Percentiles rank a stretch among this genome's conserved stretches.
Evolutionary conservation across 306 rosid genomes (phyloP).

Genomic region (Lathyrus tuberosus): DNA sequence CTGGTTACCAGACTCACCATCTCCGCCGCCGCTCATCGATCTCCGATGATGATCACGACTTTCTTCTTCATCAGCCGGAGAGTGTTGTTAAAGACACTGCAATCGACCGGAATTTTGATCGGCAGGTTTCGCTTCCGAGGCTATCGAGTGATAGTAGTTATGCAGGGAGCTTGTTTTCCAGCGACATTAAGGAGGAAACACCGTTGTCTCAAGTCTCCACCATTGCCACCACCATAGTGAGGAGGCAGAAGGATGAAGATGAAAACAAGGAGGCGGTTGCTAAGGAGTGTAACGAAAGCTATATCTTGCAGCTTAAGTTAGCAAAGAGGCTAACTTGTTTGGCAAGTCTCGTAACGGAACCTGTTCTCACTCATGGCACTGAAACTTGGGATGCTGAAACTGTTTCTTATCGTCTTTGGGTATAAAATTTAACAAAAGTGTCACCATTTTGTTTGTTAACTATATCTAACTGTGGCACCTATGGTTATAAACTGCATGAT

Average conservation of each 20-base stretch:
- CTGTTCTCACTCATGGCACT: conserved; percentile 49
- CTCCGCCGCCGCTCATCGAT: conserved; percentile 28
- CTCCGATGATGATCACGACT: conserved; percentile 53
- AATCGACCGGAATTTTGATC: conserved; percentile 62
- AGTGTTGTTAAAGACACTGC: conserved; percentile 45
- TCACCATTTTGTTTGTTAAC: background rate
- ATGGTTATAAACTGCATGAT: background rate
- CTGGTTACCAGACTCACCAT: conserved; percentile 34
- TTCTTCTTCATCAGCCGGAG: conserved; percentile 50
- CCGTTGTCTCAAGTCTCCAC: conserved; percentile 46
- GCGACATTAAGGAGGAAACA: conserved; percentile 58
- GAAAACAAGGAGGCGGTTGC: conserved; percentile 41
- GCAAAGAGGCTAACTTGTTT: conserved; percentile 67
- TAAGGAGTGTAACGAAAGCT: conserved; percentile 59
- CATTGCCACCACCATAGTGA: conserved; percentile 12
- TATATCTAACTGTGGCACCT: background rate
- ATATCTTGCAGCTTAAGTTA: conserved; percentile 59
- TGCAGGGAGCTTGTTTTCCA: conserved; percentile 81
- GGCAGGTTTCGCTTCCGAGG: conserved; percentile 69
- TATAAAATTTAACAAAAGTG: conserved; percentile 28
- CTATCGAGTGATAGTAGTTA: conserved; percentile 81
- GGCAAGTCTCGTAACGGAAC: conserved; percentile 66
- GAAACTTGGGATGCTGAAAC: conserved; percentile 68
- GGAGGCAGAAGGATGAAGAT: conserved; percentile 42
- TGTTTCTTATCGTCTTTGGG: conserved; percentile 96